phyloP scores from a whole-genome alignment of 352 stramenopile species.

The Phytophthora chlamydospora region DNA sequence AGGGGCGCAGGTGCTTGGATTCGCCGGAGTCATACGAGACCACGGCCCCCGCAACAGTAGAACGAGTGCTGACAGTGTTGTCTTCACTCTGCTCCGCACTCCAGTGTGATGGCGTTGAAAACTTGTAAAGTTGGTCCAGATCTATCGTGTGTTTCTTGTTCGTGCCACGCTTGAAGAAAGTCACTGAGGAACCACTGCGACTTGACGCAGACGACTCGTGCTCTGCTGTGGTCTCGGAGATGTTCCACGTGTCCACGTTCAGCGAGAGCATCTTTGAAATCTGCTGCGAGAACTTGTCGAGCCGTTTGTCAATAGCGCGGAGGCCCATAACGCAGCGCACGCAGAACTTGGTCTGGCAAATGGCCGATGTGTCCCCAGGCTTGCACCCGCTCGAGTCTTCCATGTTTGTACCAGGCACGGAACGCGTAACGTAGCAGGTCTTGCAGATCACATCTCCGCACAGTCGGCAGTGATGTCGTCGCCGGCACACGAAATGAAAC shows the following conservation, averaged over 20 bases:
- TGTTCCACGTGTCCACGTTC: conserved; percentile 11
- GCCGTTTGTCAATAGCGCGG: conserved; percentile 43
- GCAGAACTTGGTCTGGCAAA: conserved; percentile 62
- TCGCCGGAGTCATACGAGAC: conserved; percentile 9
- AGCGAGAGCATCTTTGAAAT: conserved; percentile 39
- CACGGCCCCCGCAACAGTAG: not conserved
- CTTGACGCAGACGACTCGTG: conserved; percentile 4
- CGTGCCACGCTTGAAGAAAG: conserved; percentile 41
- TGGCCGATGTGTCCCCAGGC: conserved; percentile 1
- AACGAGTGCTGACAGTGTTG: not conserved
- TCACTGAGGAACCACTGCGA: conserved; percentile 24
- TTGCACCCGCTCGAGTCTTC: conserved; percentile 13
- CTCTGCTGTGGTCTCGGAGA: conserved; percentile 14
- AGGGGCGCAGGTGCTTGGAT: conserved; percentile 22
- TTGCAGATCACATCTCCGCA: conserved; percentile 62
- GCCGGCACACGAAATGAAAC: conserved; percentile 41
- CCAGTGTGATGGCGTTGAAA: conserved; percentile 12
- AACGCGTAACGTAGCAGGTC: conserved; percentile 52
- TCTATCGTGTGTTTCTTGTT: conserved; percentile 37
- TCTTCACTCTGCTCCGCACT: not conserved
- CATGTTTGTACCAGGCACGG: conserved; percentile 30
- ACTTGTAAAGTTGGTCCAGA: conserved; percentile 39
- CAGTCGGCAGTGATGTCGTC: conserved; percentile 56
- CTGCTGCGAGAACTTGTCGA: conserved; percentile 38
- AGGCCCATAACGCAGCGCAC: conserved; percentile 59